A percentile compares a stretch with the other conserved stretches of the same genome.
Evolutionary conservation across 164 flowering plant species (phyloP).

Genomic region (Berberis thunbergii): DNA sequence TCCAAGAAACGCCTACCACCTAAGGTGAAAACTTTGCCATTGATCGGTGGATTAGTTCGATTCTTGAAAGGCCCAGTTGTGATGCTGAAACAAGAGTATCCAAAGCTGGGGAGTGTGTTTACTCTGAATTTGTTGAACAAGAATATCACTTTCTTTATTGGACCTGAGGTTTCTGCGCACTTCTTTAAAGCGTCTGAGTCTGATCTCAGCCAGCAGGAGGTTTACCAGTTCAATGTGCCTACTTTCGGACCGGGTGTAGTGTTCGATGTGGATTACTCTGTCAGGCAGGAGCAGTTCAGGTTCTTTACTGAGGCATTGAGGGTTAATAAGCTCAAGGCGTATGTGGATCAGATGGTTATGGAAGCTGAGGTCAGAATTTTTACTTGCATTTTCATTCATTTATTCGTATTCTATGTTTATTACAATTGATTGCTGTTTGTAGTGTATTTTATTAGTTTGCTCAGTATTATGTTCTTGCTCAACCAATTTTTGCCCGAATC

Average conservation of each 20-base stretch:
- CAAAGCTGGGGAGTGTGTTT: conserved; percentile 89
- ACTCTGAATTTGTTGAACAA: conserved; percentile 55
- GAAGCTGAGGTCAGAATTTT: conserved; percentile 64
- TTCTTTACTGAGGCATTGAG: conserved; percentile 88
- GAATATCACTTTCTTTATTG: conserved; percentile 75
- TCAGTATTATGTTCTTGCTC: not conserved
- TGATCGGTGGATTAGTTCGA: conserved; percentile 64
- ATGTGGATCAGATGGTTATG: conserved; percentile 89
- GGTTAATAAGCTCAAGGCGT: conserved; percentile 71
- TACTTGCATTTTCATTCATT: not conserved
- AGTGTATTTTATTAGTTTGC: not conserved
- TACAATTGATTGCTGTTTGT: no score
- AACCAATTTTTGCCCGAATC: no score
- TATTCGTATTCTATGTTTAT: no score
- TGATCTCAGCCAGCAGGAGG: conserved; percentile 97
- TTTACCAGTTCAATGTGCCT: conserved; percentile 94
- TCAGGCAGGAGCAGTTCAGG: conserved; percentile 92
- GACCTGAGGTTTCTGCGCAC: conserved; percentile 72
- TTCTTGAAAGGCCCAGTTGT: conserved; percentile 89
- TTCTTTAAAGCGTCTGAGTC: conserved; percentile 90
- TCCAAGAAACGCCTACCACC: conserved; percentile 75
- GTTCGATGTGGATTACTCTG: conserved; percentile 69
- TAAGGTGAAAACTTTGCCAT: conserved; percentile 42
- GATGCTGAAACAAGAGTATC: conserved; percentile 83
- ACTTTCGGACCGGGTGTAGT: conserved; percentile 98